A percentile compares a stretch with the other conserved stretches of the same genome.
Conservation (phyloP, 176 grass and related monocot genomes). For the Zoysia pacifica region DNA sequence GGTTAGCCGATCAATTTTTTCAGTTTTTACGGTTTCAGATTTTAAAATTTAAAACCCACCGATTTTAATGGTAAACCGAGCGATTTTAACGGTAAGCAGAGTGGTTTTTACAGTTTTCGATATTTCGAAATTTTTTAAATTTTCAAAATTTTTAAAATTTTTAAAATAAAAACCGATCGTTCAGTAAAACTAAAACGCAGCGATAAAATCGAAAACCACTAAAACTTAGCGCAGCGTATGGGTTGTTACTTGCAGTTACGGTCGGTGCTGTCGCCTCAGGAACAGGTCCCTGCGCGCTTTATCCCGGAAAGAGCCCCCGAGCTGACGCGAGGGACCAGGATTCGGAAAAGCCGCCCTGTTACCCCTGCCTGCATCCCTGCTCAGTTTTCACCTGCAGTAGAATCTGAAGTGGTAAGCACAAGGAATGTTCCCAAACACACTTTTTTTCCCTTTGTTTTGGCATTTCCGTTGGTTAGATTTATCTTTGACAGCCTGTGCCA, state of each 20-base stretch:
- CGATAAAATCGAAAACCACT: no score
- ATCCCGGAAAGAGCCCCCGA: not conserved
- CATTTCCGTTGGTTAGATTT: not conserved
- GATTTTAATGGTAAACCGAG: no score
- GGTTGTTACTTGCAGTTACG: slow-evolving; percentile 53
- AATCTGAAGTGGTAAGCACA: not conserved
- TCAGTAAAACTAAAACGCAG: no score
- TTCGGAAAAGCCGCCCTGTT: slow-evolving; percentile 18
- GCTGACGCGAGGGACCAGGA: slow-evolving; percentile 23
- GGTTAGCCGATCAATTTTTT: no score
- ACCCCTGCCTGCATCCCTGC: not conserved
- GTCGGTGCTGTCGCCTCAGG: slow-evolving; percentile 32
- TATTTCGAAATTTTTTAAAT: no score
- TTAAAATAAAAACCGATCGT: no score
- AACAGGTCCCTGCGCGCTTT: slow-evolving; percentile 44
- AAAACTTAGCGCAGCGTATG: not conserved
- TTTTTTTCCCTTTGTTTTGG: not conserved
- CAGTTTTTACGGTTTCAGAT: no score
- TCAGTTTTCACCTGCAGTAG: slow-evolving; percentile 6
- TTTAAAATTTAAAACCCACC: no score
- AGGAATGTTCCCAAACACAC: slow-evolving; percentile 18
- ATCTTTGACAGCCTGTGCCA: not conserved
- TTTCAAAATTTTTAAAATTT: no score
- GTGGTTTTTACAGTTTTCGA: no score
- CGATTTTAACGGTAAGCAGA: no score